Evolutionary conservation across 495 filamentous ascomycete genomes (phyloP).

Genomic region (Glutinoglossum americanum): DNA sequence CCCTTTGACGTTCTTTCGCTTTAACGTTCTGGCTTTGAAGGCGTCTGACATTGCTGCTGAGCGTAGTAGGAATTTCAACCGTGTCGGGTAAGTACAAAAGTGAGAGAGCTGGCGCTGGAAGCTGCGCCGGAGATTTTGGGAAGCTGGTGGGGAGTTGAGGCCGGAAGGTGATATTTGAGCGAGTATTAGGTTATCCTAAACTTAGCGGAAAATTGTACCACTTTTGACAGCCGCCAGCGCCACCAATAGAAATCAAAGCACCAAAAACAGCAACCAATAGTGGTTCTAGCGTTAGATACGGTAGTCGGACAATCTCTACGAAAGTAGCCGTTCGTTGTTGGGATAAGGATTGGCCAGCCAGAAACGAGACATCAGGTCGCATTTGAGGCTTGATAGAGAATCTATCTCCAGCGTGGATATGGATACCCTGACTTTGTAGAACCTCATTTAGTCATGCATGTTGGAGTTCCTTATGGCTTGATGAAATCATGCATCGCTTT

Average conservation of each 20-base stretch:
- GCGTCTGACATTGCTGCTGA: slow-evolving; percentile 48
- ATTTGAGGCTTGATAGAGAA: not conserved
- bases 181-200: not conserved
- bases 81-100: not conserved
- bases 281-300: not conserved
- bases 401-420: not conserved
- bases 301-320: not conserved
- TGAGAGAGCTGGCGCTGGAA: not conserved
- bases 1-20: slow-evolving; percentile 96
- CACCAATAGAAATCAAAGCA: not conserved
- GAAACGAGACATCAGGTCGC: not conserved
- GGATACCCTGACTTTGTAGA: not conserved
- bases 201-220: not conserved
- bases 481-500: no score
- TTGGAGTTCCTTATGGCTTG: not conserved
- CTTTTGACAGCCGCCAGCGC: not conserved
- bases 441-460: not conserved
- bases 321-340: not conserved
- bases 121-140: not conserved
- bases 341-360: not conserved
- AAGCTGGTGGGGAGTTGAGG: not conserved
- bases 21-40: slow-evolving; percentile 79
- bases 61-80: not conserved
- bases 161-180: not conserved
- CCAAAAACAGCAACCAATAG: not conserved